These are phyloP conservation scores for Sarocladiaceae sp. DNA, from an alignment of 2,329 filamentous ascomycete species.

Conservation along the genomic window DNA sequence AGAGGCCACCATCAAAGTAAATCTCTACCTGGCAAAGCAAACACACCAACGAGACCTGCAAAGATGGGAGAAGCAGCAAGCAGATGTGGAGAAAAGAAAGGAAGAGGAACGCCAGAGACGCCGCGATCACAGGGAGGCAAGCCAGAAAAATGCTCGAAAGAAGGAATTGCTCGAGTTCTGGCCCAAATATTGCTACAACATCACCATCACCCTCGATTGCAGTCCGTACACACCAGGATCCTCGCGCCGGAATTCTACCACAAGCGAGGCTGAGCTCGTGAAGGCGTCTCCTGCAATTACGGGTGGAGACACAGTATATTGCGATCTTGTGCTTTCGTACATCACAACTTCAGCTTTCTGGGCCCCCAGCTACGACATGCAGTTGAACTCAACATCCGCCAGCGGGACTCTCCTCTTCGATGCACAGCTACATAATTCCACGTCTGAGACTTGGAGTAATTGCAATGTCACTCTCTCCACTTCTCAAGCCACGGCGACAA, in stretches of 20 bases:
- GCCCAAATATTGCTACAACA: slow-evolving; percentile 44
- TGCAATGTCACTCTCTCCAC: slow-evolving; percentile 59
- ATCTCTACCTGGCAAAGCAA: neutral
- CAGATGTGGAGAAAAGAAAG: slow-evolving; percentile 26
- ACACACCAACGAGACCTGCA: slow-evolving; percentile 26
- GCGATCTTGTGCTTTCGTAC: slow-evolving; percentile 53
- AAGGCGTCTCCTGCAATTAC: slow-evolving; percentile 31
- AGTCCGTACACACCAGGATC: slow-evolving; percentile 35
- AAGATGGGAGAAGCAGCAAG: slow-evolving; percentile 22
- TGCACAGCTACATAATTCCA: slow-evolving; percentile 57
- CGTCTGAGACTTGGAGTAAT: slow-evolving; percentile 59
- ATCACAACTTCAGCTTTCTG: slow-evolving; percentile 55
- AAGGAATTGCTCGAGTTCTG: slow-evolving; percentile 42
- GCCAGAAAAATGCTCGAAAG: slow-evolving; percentile 41
- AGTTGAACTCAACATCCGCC: slow-evolving; percentile 51
- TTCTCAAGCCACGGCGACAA: slow-evolving; percentile 55
- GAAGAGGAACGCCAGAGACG: slow-evolving; percentile 29
- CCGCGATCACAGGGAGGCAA: slow-evolving; percentile 28
- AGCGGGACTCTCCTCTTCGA: slow-evolving; percentile 56
- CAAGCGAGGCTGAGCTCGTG: slow-evolving; percentile 49
- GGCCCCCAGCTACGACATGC: slow-evolving; percentile 58
- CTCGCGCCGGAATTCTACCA: slow-evolving; percentile 45
- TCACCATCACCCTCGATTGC: slow-evolving; percentile 48
- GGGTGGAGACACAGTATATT: slow-evolving; percentile 19
- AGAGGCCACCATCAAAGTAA: slow-evolving; percentile 15